Evolutionary conservation across 257 asterid genomes (phyloP), one percentile per base, ranked within the genome.

Genomic region (Ilex aquifolium): DNA sequence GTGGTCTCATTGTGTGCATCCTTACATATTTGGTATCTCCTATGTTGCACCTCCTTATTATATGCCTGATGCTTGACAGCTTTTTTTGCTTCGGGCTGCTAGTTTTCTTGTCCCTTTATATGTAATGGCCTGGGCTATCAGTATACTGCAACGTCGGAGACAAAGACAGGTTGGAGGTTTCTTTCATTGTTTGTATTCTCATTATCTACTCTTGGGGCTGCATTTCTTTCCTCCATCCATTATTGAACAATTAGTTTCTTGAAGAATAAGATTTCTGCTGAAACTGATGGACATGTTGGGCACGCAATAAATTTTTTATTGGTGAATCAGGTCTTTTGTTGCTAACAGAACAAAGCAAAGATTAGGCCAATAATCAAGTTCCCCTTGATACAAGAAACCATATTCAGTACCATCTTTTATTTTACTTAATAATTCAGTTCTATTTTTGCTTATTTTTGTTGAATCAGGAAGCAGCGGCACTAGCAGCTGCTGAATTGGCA

Each of bases 91-190:
- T 30, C 80, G 81, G 21, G 86, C 72, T 63, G 78, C 74, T 53
- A 74, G 80, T 68, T 74, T 80, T 56, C 79, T 80, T 53, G 75
- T 80, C 57, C 86, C 86, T 3, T 77, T 79, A 67, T 80, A 77
- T 56, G 69, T 77, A 42, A 72, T 80, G 75, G 83, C 83, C 61
- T 80, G 86, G 86, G 82, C 76, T 12, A 63, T 80, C 67, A 74
- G 86, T 60, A 61, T 80, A 31, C 54, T 80, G 66, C 86, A 77
- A 70, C 80, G 71, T 44, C 77, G 86, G 8, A 75, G 86, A 53
- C 83, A 80, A 64, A 77, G 86, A 74, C 80, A 80, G 81, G 86
- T 80, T 61, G 52, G 69, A 30, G 14, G 27, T 32, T 57, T 42
- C 46, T 60, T 21, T 2, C 32, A 13, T 32, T 49, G 29, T 50